Conservation (phyloP, 2,329 filamentous ascomycete genomes). For the Ilyonectria sp. region DNA sequence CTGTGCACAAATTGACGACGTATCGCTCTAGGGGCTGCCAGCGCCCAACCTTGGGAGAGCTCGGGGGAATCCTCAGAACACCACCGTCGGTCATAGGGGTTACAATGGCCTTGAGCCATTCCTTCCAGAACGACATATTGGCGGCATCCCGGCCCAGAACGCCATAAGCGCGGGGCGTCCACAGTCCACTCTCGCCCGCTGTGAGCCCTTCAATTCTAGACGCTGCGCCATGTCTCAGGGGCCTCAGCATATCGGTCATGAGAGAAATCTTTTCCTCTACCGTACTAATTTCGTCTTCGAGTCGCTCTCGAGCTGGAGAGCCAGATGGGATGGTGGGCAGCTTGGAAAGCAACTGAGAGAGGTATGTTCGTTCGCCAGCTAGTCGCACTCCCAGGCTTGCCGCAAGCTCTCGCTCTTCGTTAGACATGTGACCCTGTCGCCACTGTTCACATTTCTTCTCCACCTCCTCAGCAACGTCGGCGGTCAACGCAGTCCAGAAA, state of each 20-base stretch:
- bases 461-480: conserved; percentile 85
- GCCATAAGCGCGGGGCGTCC: conserved; percentile 95
- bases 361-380: conserved; percentile 87
- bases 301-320: conserved; percentile 82
- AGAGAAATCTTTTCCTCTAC: conserved; percentile 97
- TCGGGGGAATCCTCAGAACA: conserved; percentile 86
- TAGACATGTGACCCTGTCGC: conserved; percentile 90
- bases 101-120: conserved; percentile 95
- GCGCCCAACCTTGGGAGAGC: conserved; percentile 89
- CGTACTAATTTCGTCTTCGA: conserved; percentile 95
- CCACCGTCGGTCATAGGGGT: conserved; percentile 95
- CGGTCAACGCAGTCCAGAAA: conserved; percentile 90
- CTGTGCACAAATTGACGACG: conserved; percentile 95
- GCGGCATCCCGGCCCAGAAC: conserved; percentile 88
- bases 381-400: conserved; percentile 91
- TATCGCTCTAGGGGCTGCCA: conserved; percentile 98
- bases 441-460: conserved; percentile 87
- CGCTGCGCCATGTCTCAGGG: conserved; percentile 92
- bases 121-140: conserved; percentile 96
- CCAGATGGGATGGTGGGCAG: conserved; percentile 87
- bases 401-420: conserved; percentile 91
- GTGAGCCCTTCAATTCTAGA: conserved; percentile 98
- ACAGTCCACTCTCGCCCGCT: conserved; percentile 94
- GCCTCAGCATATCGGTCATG: conserved; percentile 96
- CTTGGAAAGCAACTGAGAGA: conserved; percentile 89